Conservation (phyloP, 2,329 filamentous ascomycete genomes). For the Diplodia seriata region DNA sequence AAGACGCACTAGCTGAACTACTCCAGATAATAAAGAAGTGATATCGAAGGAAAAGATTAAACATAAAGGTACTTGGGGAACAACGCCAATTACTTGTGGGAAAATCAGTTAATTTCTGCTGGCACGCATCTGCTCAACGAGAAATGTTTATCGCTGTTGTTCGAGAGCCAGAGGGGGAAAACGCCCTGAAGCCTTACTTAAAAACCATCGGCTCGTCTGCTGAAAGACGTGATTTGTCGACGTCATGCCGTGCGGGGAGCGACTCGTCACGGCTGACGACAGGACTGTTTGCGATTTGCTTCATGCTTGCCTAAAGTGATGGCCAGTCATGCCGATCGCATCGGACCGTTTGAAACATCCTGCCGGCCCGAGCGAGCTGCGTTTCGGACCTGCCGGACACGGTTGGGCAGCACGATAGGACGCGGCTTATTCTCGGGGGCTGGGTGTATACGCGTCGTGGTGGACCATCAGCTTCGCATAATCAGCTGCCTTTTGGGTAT, state of each 20-base stretch:
- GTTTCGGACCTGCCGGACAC: neutral
- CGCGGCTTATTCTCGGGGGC: slow-evolving; percentile 7
- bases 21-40: too few species aligned
- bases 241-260: neutral
- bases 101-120: too few species aligned
- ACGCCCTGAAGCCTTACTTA: too few species aligned
- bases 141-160: too few species aligned
- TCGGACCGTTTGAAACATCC: neutral
- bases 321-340: neutral
- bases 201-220: too few species aligned
- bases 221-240: too few species aligned
- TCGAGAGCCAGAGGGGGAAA: too few species aligned
- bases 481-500: neutral
- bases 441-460: slow-evolving; percentile 1
- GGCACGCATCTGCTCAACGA: too few species aligned
- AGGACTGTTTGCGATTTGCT: neutral
- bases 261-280: slow-evolving; percentile 4
- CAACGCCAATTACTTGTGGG: too few species aligned
- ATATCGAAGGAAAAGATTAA: too few species aligned
- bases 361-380: neutral
- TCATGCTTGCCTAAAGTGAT: neutral
- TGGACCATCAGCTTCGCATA: neutral
- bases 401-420: neutral
- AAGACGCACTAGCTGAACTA: too few species aligned
- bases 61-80: too few species aligned